Base-by-base conservation (phyloP, 2,329 filamentous ascomycete species). In the Escovopsis sp. region DNA sequence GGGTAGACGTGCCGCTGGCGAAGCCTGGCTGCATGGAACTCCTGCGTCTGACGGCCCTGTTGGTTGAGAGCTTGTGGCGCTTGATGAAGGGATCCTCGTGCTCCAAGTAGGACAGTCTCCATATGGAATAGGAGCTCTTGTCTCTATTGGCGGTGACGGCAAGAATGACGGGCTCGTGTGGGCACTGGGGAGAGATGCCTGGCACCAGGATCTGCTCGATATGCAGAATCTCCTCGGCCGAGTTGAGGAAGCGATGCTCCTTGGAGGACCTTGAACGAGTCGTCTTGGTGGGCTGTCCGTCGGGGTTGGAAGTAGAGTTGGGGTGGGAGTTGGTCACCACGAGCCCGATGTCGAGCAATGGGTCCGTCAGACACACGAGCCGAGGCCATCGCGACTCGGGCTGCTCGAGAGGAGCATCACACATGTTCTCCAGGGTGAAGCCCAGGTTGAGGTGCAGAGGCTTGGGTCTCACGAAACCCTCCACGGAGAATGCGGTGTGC, bases 351-450 rank as follows among this genome's bases (percentile, higher is more conserved):
- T 94, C 87, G 3, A 83, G 71, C 38, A 94, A 63, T 2, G 88
- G 88, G 49, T 93, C 84, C 3, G 80, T 86, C 33, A 98, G 65
- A 18, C 80, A 84, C 44, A 92, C 87, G 1, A 94, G 61, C 21
- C 84, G 68, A 1, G 82, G 81, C 62, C 81, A 75, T 34, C 76
- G 73, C 2, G 70, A 68, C 43, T 71, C 68, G 19, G 58, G 61
- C 27, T 64, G 62, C 28, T 70, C 62, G 35, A 67, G 46, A 4
- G 69, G 65, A 2, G 62, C 53, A 21, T 76, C 69, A 64, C 70
- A 76, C 48, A 72, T 60, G 36, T 66, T 67, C 38, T 73, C 72
- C 36, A 76, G 45, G 0, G 70, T 72, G 15, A 63, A 63, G 32
- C 62, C 65, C 12, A 68, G 57, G 37, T 58, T 68, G 41, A 70